Conservation (phyloP, 805 yeast species). For the Maudiozyma barnettii region DNA sequence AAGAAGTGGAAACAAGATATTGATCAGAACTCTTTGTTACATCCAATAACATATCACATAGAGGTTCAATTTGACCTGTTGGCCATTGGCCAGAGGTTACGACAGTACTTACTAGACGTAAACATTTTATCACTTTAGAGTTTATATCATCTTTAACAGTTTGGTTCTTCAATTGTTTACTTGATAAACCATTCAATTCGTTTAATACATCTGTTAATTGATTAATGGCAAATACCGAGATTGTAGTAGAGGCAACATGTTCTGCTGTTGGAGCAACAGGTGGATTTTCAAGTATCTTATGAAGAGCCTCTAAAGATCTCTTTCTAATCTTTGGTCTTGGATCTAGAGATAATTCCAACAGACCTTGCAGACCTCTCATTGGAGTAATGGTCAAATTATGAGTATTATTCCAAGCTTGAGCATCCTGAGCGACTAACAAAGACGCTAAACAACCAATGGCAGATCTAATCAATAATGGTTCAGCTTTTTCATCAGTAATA, state of each 20-base stretch:
- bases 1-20: slow-evolving; percentile 70
- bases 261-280: slow-evolving; percentile 71
- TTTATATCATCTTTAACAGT: slow-evolving; percentile 41
- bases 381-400: slow-evolving; percentile 48
- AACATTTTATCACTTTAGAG: slow-evolving; percentile 57
- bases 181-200: slow-evolving; percentile 29
- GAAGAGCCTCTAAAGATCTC: slow-evolving; percentile 88
- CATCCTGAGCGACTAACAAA: slow-evolving; percentile 69
- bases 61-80: slow-evolving; percentile 47
- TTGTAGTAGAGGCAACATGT: slow-evolving; percentile 65
- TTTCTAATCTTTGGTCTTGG: slow-evolving; percentile 91
- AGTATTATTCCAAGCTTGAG: slow-evolving; percentile 62
- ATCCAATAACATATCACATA: slow-evolving; percentile 69
- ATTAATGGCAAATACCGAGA: slow-evolving; percentile 60
- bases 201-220: slow-evolving; percentile 41
- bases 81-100: slow-evolving; percentile 83
- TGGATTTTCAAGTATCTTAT: slow-evolving; percentile 47
- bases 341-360: slow-evolving; percentile 71
- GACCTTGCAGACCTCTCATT: slow-evolving; percentile 67
- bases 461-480: slow-evolving; percentile 74
- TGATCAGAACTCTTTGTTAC: slow-evolving; percentile 79
- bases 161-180: slow-evolving; percentile 25
- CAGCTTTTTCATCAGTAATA: slow-evolving; percentile 55
- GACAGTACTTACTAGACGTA: slow-evolving; percentile 67
- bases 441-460: slow-evolving; percentile 80